Base-by-base conservation (phyloP, 2,329 filamentous ascomycete genomes). In the Beauveria australis region DNA sequence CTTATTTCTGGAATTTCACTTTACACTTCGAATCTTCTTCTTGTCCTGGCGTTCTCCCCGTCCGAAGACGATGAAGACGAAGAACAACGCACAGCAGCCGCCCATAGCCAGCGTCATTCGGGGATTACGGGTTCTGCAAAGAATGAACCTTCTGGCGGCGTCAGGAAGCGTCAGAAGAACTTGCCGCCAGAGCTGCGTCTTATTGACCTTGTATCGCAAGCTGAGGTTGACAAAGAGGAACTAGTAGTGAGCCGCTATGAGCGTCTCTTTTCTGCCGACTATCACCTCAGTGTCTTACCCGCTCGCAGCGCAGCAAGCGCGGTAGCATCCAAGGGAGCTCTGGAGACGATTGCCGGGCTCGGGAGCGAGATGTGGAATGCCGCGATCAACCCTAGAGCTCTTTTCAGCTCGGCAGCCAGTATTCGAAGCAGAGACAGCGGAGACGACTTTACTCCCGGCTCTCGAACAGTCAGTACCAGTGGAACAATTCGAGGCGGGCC, bases 1-100 rank as follows among this genome's bases (percentile, higher is more conserved):
- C 92, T 96, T 73, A 91, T 99, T 79, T 96, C 94, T 72, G 94
- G 94, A 69, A 89, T 99, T 74, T 95, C 93, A 65, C 82, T 99
- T 75, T 97, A 97, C 85, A 96, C 92, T 71, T 91, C 91, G 71
- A 94, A 85, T 71, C 81, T 96, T 67, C 82, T 99, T 74, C 84
- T 96, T 68, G 89, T 97, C 69, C 88, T 99, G 76, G 92, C 92
- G 70, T 97, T 95, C 75, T 87, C 92, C 69, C 87, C 87, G 63
- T 84, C 87, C n/a, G 82, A 86, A 16, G 81, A 87, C 10, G 74
- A 81, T 2, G 71, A 74, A 4, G 72, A 74, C 1, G 72, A 75
- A 1, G 62, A 52, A 22, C 40, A 53, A 33, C n/a, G 28, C 24
- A 41, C 60, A 65, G 43, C 72, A 74, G 37, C 75, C 72, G 14